Base-by-base conservation (phyloP, 139 green algal genomes). In the Tetradesmus obliquus region DNA sequence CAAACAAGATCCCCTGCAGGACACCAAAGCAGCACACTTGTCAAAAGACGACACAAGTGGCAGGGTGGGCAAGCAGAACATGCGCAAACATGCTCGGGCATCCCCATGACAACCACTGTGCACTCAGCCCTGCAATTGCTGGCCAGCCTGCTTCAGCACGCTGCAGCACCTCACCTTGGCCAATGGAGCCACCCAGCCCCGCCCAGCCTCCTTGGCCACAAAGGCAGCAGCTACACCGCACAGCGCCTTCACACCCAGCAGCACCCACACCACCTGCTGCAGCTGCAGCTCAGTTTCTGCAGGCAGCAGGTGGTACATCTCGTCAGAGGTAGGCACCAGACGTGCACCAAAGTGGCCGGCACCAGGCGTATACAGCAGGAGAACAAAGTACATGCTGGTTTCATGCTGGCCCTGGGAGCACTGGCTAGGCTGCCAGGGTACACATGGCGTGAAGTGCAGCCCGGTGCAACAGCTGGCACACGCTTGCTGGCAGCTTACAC, bases 241-340 rank as follows among this genome's bases (percentile, higher is more conserved):
- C 83, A 91, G 81, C 12, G 87, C 76, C 89, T 94, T 94, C 55
- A 95, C 90, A 19, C 94, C 93, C 58, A 95, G 89, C 82, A 95
- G 93, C 45, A 95, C 91, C 83, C 93, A 95, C 62, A 95, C 92
- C n/a, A 91, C 93, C 89, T 95, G 90, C 94, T 95, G 93, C 58
- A 91, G 84, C 92, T 90, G 91, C 55, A 85, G n/a, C 55, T 87
- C 82, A 5, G 55, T 54, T 19, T 87, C 82, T 87, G 82, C 82
- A 87, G 8, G 79, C 1, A 76, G 66, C 66, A 76, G 17, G 17
- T 19, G 17, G 17, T 5, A 76, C 2, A 24, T 3, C 17, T 24
- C 66, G n/a, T 76, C 3, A 24, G 15, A 76, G 7, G 15, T 6
- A 5, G n/a, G 17, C 66, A 24, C 17, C 15, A 20, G 2, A 13